A percentile compares a stretch with the other conserved stretches of the same genome.
Evolutionary conservation across 495 filamentous ascomycete species (phyloP).

Genomic region (Neurospora cerealis): DNA sequence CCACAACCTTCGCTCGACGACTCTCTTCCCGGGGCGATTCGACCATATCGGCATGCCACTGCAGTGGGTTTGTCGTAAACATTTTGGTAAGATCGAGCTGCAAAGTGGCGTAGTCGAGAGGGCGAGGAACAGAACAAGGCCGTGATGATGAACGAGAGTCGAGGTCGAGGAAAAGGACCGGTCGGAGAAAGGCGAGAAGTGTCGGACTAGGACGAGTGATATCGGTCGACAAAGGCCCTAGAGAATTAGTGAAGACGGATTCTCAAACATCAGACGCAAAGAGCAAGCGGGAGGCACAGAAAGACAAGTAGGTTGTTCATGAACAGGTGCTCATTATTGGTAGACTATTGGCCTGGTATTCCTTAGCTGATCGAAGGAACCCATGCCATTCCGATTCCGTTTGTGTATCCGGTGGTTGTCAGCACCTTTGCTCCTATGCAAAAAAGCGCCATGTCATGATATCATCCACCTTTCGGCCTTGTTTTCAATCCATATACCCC

Average conservation of each 20-base stretch:
- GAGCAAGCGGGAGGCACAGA: background rate
- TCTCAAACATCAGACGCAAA: background rate
- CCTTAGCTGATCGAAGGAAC: conserved; percentile 9
- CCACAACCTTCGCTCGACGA: background rate
- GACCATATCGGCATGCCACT: background rate
- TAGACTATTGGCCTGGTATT: conserved; percentile 21
- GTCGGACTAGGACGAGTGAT: too few relatives aligned
- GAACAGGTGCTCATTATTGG: conserved; percentile 25
- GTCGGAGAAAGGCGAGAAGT: too few relatives aligned
- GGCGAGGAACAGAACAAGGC: background rate
- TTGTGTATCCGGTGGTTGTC: conserved; percentile 13
- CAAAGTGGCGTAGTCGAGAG: background rate
- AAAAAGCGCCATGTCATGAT: conserved; percentile 17
- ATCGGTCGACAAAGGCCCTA: background rate
- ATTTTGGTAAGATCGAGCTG: background rate
- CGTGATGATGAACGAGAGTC: background rate
- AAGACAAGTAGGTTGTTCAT: conserved; percentile 2
- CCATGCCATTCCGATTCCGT: conserved; percentile 11
- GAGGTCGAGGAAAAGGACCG: background rate
- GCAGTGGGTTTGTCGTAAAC: background rate
- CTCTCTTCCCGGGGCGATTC: background rate
- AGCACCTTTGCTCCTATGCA: conserved; percentile 8
- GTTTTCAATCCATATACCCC: conserved; percentile 1
- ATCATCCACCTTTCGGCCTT: conserved; percentile 17
- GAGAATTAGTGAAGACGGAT: background rate